These are phyloP conservation scores for Yarrowia deformans DNA, from an alignment of 805 yeast genomes.

Conservation along the genomic window DNA sequence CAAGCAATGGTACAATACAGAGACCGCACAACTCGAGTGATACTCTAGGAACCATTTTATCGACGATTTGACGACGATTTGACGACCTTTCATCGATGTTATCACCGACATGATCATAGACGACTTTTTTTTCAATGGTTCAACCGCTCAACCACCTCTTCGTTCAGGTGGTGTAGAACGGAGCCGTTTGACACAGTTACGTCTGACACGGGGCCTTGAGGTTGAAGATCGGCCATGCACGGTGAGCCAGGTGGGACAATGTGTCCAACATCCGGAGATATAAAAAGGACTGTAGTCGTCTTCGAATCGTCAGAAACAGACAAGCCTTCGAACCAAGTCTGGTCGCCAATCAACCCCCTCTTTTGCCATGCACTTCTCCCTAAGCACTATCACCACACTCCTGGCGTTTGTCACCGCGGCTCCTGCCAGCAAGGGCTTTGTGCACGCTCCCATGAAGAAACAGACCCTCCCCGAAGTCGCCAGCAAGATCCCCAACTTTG, in stretches of 20 bases:
- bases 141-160: not conserved
- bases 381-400: constrained; percentile 16
- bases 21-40: too few species aligned
- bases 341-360: too few species aligned
- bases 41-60: too few species aligned
- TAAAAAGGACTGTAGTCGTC: constrained; percentile 17
- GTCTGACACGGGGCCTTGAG: too few species aligned
- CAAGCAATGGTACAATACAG: too few species aligned
- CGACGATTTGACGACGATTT: too few species aligned
- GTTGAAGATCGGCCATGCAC: too few species aligned
- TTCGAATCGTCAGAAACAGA: too few species aligned
- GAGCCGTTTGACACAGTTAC: constrained; percentile 10
- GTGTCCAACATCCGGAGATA: not conserved
- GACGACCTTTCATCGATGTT: too few species aligned
- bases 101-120: too few species aligned
- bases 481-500: constrained; percentile 16
- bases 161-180: constrained; percentile 2
- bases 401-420: constrained; percentile 20
- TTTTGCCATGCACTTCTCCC: constrained; percentile 23
- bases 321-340: too few species aligned
- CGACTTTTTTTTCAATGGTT: too few species aligned
- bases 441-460: constrained; percentile 14
- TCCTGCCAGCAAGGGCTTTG: constrained; percentile 1
- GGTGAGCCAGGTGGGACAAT: not conserved
- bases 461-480: not conserved